Evolutionary conservation across 2,329 filamentous ascomycete genomes (phyloP).

Genomic region (Akanthomyces lecanii): DNA sequence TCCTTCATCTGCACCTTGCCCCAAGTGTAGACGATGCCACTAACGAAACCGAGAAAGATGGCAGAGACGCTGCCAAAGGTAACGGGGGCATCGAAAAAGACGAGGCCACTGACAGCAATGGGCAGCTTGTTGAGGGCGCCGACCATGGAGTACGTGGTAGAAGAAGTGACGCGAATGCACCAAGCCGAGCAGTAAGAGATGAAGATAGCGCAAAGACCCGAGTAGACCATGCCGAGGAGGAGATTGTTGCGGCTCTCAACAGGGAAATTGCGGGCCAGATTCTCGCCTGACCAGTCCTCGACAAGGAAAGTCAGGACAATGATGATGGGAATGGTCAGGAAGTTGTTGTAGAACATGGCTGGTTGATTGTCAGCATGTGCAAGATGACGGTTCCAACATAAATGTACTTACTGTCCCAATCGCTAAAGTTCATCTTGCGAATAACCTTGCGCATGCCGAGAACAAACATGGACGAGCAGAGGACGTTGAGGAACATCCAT

Average conservation of each 20-base stretch:
- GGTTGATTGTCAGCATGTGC: conserved; percentile 25
- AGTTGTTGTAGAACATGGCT: conserved; percentile 99
- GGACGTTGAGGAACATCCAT: conserved; percentile 91
- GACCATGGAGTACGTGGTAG: conserved; percentile 96
- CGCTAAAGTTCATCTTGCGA: conserved; percentile 96
- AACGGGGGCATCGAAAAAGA: conserved; percentile 87
- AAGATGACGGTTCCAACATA: not conserved
- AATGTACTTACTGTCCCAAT: conserved; percentile 79
- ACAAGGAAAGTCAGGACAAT: conserved; percentile 70
- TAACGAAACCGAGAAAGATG: conserved; percentile 80
- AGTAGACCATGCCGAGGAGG: conserved; percentile 80
- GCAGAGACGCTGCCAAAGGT: conserved; percentile 83
- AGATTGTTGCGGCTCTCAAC: conserved; percentile 66
- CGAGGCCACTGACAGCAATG: conserved; percentile 76
- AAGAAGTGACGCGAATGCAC: conserved; percentile 91
- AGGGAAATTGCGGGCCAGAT: conserved; percentile 80
- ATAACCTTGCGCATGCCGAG: conserved; percentile 91
- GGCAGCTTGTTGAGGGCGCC: conserved; percentile 91
- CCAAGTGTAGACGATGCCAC: conserved; percentile 73
- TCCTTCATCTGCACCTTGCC: conserved; percentile 19
- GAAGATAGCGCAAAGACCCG: conserved; percentile 81
- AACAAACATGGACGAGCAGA: conserved; percentile 81
- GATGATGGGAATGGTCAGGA: conserved; percentile 84
- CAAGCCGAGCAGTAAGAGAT: conserved; percentile 95
- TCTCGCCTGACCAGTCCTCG: conserved; percentile 82